Conservation (phyloP, 495 filamentous ascomycete genomes). For the Annulohypoxylon stygium region DNA sequence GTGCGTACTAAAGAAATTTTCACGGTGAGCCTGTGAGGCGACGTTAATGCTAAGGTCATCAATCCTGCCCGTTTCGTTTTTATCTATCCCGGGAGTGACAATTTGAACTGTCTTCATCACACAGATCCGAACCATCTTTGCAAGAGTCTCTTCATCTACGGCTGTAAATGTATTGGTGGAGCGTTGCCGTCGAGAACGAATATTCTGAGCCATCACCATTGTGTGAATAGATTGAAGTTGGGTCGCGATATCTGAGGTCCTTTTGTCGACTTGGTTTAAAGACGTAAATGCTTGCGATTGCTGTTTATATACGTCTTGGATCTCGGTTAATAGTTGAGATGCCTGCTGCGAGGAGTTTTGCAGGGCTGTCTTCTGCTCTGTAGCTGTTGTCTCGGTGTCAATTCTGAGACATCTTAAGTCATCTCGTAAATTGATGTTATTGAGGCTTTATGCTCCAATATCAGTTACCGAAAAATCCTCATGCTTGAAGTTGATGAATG, state of each 20-base stretch:
- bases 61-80: not conserved
- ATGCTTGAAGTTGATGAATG: not conserved
- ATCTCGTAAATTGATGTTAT: conserved; percentile 5
- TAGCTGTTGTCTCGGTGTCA: not conserved
- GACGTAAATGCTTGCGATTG: not conserved
- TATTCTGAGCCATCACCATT: not conserved
- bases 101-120: not conserved
- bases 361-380: not conserved
- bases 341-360: not conserved
- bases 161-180: not conserved
- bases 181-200: not conserved
- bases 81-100: not conserved
- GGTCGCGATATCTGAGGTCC: not conserved
- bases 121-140: conserved; percentile 9
- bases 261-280: not conserved
- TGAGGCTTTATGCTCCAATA: not conserved
- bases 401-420: not conserved
- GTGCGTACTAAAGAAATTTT: not conserved
- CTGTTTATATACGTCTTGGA: not conserved
- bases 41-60: not conserved
- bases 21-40: conserved; percentile 15
- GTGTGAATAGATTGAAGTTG: not conserved
- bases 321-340: not conserved
- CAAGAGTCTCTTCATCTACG: conserved; percentile 15
- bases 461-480: not conserved